Conservation (phyloP, 805 yeast species). For the Ogataea nitratoaversa region DNA sequence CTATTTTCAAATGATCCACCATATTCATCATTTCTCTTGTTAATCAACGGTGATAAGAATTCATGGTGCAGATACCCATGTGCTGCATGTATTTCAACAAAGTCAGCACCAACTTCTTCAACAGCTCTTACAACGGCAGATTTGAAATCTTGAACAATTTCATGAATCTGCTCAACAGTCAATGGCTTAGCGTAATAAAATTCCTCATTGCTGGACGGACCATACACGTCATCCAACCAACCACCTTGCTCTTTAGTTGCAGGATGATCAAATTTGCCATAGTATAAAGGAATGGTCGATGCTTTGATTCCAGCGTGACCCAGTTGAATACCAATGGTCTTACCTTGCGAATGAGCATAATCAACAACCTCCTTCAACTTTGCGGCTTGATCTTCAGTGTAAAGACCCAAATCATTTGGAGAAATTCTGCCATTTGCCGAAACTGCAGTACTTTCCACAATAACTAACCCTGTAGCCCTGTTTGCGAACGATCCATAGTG, state of each 20-base stretch:
- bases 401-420: conserved; percentile 39
- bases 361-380: conserved; percentile 38
- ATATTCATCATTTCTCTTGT: conserved; percentile 56
- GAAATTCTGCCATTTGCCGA: conserved; percentile 17
- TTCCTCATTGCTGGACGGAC: conserved; percentile 35
- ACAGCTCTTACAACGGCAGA: conserved; percentile 47
- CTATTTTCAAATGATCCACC: conserved; percentile 64
- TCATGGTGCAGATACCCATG: conserved; percentile 54
- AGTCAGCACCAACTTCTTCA: conserved; percentile 51
- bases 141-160: conserved; percentile 38
- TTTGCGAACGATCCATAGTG: conserved; percentile 46
- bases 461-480: conserved; percentile 46
- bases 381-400: conserved; percentile 45
- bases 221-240: conserved; percentile 40
- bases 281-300: conserved; percentile 13
- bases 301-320: conserved; percentile 54
- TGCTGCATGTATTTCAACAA: conserved; percentile 63
- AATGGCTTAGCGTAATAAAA: conserved; percentile 37
- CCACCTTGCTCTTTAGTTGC: conserved; percentile 36
- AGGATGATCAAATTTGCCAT: conserved; percentile 25
- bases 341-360: conserved; percentile 41
- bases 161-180: conserved; percentile 37
- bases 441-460: conserved; percentile 39
- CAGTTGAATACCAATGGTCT: conserved; percentile 48
- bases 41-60: conserved; percentile 43